Base-by-base conservation (phyloP, 768 basidiomycete genomes). In the Amylocystis lapponica region DNA sequence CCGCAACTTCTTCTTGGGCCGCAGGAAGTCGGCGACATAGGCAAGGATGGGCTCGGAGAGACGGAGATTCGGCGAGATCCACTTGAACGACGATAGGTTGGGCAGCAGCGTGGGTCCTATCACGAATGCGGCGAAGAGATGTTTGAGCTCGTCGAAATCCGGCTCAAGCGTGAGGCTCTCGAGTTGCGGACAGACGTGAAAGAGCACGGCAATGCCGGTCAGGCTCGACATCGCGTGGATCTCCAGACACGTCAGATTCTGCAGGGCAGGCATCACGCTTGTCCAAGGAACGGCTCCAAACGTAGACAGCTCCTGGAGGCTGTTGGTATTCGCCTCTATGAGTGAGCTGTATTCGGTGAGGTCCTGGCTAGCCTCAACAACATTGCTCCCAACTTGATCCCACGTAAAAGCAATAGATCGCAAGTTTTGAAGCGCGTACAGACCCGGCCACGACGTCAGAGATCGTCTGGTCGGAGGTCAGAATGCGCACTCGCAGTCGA, bases 151-250 rank as follows among this genome's bases (percentile, higher is more conserved):
- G n/a, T 16, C 13, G 6, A 4, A 10, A 20, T 13, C 19, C 11
- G 27, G 23, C 1, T 43, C 19, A 19, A 50, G 23, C 2, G 40
- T 25, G 17, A 52, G 27, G 4, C 41, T 46, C 12, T 38, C 21
- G 23, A 52, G 38, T 8, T 32, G 31, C n/a, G 30, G 5, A 14
- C 44, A 41, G 19, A 46, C 47, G n/a, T 22, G 47, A 19, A 48
- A 25, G 12, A 48, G 27, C 8, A 41, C n/a, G n/a, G n/a, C n/a
- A n/a, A n/a, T n/a, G n/a, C n/a, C n/a, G n/a, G n/a, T n/a, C n/a
- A n/a, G n/a, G n/a, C n/a, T n/a, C n/a, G n/a, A n/a, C n/a, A n/a
- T n/a, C n/a, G n/a, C n/a, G n/a, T n/a, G n/a, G n/a, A n/a, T n/a
- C n/a, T n/a, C n/a, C n/a, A n/a, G n/a, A n/a, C n/a, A n/a, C n/a